phyloP scores from a whole-genome alignment of 345 rosid species.

The Camelina sativa region DNA sequence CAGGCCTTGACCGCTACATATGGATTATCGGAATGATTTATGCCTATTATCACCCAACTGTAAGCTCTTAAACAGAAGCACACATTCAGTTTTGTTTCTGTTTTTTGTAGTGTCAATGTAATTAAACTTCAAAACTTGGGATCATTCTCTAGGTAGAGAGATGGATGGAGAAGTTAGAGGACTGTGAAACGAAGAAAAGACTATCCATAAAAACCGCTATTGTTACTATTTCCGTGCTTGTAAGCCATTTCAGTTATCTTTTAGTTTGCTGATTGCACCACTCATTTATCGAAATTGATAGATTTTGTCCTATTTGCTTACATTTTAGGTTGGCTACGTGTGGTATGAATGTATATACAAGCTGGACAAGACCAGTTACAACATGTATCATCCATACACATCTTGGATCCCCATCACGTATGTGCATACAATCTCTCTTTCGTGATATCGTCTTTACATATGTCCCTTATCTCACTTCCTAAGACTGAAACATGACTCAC shows the following conservation, averaged over 20 bases:
- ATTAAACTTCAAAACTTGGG: constrained; percentile 33
- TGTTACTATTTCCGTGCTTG: constrained; percentile 57
- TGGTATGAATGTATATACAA: constrained; percentile 96
- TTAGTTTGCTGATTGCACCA: constrained; percentile 1
- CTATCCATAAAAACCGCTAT: constrained; percentile 65
- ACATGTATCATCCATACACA: constrained; percentile 95
- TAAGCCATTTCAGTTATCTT: constrained; percentile 49
- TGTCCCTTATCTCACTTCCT: not conserved
- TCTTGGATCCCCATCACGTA: constrained; percentile 99
- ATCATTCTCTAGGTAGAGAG: constrained; percentile 73
- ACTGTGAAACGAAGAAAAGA: constrained; percentile 75
- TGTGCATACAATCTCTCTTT: constrained; percentile 34
- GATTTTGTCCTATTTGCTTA: not conserved
- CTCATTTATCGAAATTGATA: constrained; percentile 21
- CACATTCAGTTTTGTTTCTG: not conserved
- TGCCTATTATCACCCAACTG: constrained; percentile 96
- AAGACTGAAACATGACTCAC: constrained; percentile 25
- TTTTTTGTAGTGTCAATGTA: constrained; percentile 5
- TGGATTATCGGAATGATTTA: constrained; percentile 96
- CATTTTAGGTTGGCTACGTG: constrained; percentile 76
- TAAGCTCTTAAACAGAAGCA: constrained; percentile 44
- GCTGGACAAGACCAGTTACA: constrained; percentile 89
- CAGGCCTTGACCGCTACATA: constrained; percentile 97
- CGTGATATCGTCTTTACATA: constrained; percentile 6
- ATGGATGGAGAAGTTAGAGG: constrained; percentile 98